Percentiles rank a stretch among this genome's conserved stretches.
Conservation (phyloP, 2,329 filamentous ascomycete species). For the Apiospora hydei region DNA sequence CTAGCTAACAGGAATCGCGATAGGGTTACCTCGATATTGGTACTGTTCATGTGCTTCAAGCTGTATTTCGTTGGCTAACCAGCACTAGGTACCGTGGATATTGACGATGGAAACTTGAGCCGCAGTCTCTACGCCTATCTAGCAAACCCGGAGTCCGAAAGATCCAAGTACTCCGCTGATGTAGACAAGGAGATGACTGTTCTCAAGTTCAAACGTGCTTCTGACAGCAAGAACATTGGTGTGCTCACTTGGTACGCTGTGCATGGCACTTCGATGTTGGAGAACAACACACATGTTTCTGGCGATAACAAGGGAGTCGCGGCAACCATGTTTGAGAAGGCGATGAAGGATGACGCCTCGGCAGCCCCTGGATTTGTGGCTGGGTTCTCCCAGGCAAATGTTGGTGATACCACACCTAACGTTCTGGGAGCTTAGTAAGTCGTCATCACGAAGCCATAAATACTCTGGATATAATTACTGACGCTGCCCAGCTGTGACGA, state of each 20-base stretch:
- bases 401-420: conserved; percentile 90
- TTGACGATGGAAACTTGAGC: conserved; percentile 80
- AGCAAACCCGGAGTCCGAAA: conserved; percentile 78
- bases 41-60: conserved; percentile 33
- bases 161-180: conserved; percentile 67
- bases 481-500: conserved; percentile 71
- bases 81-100: conserved; percentile 54
- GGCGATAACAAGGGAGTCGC: conserved; percentile 96
- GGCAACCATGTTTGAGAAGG: conserved; percentile 81
- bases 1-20: conserved; percentile 28
- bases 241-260: conserved; percentile 90
- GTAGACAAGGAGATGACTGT: conserved; percentile 82
- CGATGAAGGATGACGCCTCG: conserved; percentile 58
- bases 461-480: not conserved
- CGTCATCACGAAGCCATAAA: not conserved
- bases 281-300: conserved; percentile 87
- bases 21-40: conserved; percentile 74
- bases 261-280: conserved; percentile 87
- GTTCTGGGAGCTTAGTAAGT: conserved; percentile 73
- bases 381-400: conserved; percentile 89
- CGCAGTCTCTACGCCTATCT: conserved; percentile 85
- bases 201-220: conserved; percentile 74
- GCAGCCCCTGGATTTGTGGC: conserved; percentile 77
- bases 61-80: conserved; percentile 26
- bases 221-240: conserved; percentile 78